Conservation (phyloP, 768 basidiomycete genomes). For the Hebeloma cylindrosporum region DNA sequence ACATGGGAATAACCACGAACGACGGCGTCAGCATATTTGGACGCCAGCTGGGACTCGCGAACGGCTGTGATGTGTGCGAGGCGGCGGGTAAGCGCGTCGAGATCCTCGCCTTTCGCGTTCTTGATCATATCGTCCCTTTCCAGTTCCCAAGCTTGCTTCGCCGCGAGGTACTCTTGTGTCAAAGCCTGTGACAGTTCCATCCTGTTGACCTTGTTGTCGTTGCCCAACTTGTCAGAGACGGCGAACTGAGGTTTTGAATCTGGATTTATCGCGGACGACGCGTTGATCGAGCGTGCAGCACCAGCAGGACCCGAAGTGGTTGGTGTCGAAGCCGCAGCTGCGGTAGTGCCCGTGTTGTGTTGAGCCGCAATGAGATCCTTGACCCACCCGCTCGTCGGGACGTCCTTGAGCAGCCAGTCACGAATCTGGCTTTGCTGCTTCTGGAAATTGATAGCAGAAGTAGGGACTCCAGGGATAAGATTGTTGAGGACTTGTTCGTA, state of each 20-base stretch:
- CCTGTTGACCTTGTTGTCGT: slow-evolving; percentile 22
- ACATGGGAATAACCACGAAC: slow-evolving; percentile 29
- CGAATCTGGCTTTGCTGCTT: slow-evolving; percentile 27
- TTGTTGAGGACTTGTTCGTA: slow-evolving; percentile 30
- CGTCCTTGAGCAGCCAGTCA: slow-evolving; percentile 26
- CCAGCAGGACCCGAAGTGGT: too few species aligned
- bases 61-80: slow-evolving; percentile 27
- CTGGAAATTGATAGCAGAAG: slow-evolving; percentile 12
- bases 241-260: too few species aligned
- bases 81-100: slow-evolving; percentile 24
- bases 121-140: slow-evolving; percentile 26
- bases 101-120: slow-evolving; percentile 15
- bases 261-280: too few species aligned
- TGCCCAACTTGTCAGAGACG: slow-evolving; percentile 9
- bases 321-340: neutral
- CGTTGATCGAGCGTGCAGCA: too few species aligned
- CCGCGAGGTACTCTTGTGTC: slow-evolving; percentile 28
- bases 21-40: slow-evolving; percentile 29
- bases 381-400: slow-evolving; percentile 22
- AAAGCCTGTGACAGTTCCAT: slow-evolving; percentile 27
- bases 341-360: neutral
- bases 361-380: slow-evolving; percentile 19
- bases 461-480: slow-evolving; percentile 21
- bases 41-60: slow-evolving; percentile 24
- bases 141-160: slow-evolving; percentile 30